Evolutionary conservation across 2,329 filamentous ascomycete species (phyloP).

Genomic region (Pleoardoris graminearum): DNA sequence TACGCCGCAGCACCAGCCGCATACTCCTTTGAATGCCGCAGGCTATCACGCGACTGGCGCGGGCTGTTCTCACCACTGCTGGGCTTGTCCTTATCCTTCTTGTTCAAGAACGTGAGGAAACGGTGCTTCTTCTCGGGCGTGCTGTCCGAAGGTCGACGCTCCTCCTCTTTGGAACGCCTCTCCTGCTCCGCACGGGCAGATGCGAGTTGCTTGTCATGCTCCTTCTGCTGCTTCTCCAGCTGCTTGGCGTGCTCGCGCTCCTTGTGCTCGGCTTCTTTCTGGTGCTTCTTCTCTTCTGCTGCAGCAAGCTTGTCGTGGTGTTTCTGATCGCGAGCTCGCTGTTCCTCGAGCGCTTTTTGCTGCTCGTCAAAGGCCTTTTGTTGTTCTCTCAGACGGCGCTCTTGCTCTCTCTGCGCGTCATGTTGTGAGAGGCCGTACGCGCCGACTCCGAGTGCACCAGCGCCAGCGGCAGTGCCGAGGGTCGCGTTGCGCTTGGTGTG

Average conservation of each 20-base stretch:
- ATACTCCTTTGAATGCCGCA: conserved; percentile 30
- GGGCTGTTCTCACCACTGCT: conserved; percentile 23
- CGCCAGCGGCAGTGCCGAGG: conserved; percentile 23
- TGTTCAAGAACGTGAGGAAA: conserved; percentile 48
- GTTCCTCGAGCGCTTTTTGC: conserved; percentile 22
- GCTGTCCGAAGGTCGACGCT: conserved; percentile 18
- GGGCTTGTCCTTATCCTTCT: conserved; percentile 41
- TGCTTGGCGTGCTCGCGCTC: conserved; percentile 19
- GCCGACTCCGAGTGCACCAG: conserved; percentile 30
- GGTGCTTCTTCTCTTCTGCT: conserved; percentile 29
- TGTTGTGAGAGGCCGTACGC: conserved; percentile 36
- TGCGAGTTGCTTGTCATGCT: conserved; percentile 19
- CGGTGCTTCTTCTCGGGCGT: conserved; percentile 42
- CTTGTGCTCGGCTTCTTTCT: conserved; percentile 26
- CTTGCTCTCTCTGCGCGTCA: conserved; percentile 33
- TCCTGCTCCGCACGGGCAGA: conserved; percentile 7
- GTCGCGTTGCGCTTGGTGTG: conserved; percentile 34
- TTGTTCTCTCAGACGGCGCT: conserved; percentile 30
- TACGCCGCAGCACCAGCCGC: conserved; percentile 25
- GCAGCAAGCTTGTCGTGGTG: conserved; percentile 22
- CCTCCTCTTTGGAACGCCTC: conserved; percentile 22
- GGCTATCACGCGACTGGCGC: conserved; percentile 24
- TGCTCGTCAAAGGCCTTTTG: conserved; percentile 20
- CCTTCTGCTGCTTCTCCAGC: conserved; percentile 10
- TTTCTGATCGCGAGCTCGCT: conserved; percentile 29